Evolutionary conservation across 768 basidiomycete species (phyloP), one percentile per base, ranked within the genome.

Genomic region (Leccinellum luteum): DNA sequence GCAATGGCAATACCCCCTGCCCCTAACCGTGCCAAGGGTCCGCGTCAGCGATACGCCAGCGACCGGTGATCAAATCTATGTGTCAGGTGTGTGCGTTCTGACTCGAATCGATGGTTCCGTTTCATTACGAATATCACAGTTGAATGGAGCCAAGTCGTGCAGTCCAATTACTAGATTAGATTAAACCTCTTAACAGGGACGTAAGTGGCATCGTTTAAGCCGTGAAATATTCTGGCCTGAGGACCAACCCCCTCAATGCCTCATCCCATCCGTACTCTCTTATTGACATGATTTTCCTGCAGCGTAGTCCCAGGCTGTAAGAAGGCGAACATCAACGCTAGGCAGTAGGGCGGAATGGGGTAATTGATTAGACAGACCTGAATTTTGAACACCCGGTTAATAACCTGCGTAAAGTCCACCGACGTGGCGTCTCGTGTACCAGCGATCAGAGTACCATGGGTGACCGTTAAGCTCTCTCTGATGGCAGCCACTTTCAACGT

Each of bases 401-500:
- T 64, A 1, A 28, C 41, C 10, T 47, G 17, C 2, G 64, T 61
- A 14, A 69, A 66, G 41, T 69, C 61, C 47, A 67, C 41, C 4
- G 0, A 13, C 9, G 8, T 34, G 9, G 56, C 56, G 10, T 55
- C 9, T 32, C 61, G 55, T 17, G 13, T 2, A 21, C 64, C 57
- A n/a, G 32, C 27, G 4, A 2, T 1, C 45, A 60, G 30, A 13
- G 7, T 17, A 12, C 1, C 1, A 10, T 3, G 1, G 6, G 5
- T 1, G 4, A 19, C 0, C 15, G n/a, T 17, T 48, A 59, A 32
- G 41, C 63, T 71, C 49, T 67, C 68, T 15, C 63, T 55, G 31
- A 72, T 21, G 8, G 58, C 60, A 35, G 63, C 69, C 12, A 68
- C 57, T 52, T 60, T 69, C 41, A 69, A 30, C 5, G 48, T 31